Base-by-base conservation (phyloP, 306 rosid genomes). In the Vicia villosa region DNA sequence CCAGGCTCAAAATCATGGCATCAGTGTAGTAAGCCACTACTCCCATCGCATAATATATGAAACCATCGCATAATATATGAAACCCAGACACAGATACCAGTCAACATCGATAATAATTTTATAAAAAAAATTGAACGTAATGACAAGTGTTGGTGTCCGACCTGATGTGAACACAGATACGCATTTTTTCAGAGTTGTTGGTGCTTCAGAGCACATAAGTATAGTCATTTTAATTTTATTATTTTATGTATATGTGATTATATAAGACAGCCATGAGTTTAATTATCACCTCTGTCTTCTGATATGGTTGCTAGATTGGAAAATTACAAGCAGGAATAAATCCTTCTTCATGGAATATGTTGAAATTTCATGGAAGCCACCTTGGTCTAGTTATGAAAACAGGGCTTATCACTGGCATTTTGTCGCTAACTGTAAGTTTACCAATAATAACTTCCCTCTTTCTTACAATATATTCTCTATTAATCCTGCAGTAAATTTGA, bases 351-450 rank as follows among this genome's bases (percentile, higher is more conserved):
- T 87, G 83, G 91, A 80, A 83, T 63, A 80, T 91, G 95, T 59
- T 94, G 68, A 70, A 43, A 7, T 87, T 94, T 47, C 89, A 75
- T 63, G 87, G 89, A 42, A 17, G 51, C 57, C 86, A 91, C 50
- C 77, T 91, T 14, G 86, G 75, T 20, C 85, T 94, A 2, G 85
- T 78, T 7, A 63, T 94, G 42, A 94, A 91, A 81, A 82, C 97
- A 28, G 99, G 99, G 3, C 63, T 94, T 41, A 82, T 87, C 69
- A 94, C 97, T 13, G 99, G 97, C 86, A 86, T 94, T 72, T 82
- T 94, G 78, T 87, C 99, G 51, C 99, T 94, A 76, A 94, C 99
- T 14, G 99, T 91, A 73, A 62, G 92, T 66, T 68, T 58, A 8
- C 34, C 66, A 30, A 62, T 32, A 13, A 26, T 36, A 1, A 3